phyloP scores from a whole-genome alignment of 345 rosid genomes.

The Euphorbia lathyris region DNA sequence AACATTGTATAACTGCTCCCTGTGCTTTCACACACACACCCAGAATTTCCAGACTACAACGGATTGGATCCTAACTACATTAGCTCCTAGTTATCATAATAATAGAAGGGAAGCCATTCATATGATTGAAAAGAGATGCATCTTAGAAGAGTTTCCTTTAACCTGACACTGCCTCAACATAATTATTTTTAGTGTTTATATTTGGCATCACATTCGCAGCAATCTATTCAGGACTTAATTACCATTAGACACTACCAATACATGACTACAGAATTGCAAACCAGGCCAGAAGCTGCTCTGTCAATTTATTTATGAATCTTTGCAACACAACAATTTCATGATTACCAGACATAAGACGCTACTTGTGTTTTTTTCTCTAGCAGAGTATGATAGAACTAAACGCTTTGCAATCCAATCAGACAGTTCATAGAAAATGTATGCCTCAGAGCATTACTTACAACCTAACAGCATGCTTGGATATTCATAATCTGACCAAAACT shows the following conservation, averaged over 20 bases:
- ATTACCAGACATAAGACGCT: neutral
- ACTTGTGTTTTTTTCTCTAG: neutral
- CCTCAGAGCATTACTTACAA: neutral
- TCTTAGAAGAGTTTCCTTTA: too few species aligned
- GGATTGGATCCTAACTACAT: neutral
- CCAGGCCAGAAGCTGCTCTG: neutral
- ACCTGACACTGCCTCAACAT: neutral
- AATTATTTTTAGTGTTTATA: neutral
- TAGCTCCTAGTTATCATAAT: neutral
- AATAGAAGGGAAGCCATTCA: neutral
- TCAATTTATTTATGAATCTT: neutral
- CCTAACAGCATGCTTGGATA: neutral
- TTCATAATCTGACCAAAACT: neutral
- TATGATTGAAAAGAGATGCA: neutral
- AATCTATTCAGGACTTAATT: neutral
- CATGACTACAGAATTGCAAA: neutral
- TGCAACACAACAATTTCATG: neutral
- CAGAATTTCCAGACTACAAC: neutral
- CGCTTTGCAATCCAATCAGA: neutral
- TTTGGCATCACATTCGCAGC: neutral
- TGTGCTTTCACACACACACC: neutral
- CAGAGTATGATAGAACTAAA: neutral
- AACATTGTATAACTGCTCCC: neutral
- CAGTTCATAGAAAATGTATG: neutral
- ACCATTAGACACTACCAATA: neutral